Base-by-base conservation (phyloP, 2,329 filamentous ascomycete species). In the Diaporthe vexans region DNA sequence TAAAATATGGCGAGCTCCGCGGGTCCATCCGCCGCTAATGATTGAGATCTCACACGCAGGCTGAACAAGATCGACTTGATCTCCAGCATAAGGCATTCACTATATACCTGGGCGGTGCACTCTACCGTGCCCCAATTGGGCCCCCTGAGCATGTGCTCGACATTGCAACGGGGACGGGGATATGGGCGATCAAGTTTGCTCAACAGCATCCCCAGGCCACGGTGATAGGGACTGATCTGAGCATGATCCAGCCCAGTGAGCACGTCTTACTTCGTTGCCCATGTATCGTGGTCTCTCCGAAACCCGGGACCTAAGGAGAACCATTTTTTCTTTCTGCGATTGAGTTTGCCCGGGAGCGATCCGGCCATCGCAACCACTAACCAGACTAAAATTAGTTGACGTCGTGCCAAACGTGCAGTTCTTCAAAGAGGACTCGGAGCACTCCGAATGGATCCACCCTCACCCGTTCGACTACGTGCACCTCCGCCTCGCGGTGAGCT, bases 131-230 rank as follows among this genome's bases (percentile, higher is more conserved):
- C 6, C 71, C 74, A 1, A 67, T 75, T 11, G 46, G 29, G 26
- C 52, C 24, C 10, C 57, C 57, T 11, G 43, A 35, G 48, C 46
- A 65, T 54, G 74, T 73, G 8, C 65, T 75, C 19, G 63, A 75
- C 26, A 75, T 73, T 2, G 73, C 70, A 2, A 75, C 70, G 4
- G 73, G 73, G 19, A 74, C 73, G 19, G 73, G 74, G 10, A 75
- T 73, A 29, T 75, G 74, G 74, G 72, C 74, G 19, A 75, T 72
- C 21, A 69, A 74, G 3, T 75, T 74, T 21, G 68, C 74, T 17
- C 70, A 57, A 33, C 35, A 71, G 1, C 59, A 75, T 37, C 74
- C 74, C n/a, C 51, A 68, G 13, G 48, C 74, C 9, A 75, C 58
- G 0, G 68, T 75, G 33, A 61, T 74, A 61, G 74, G 74, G 3